Base-by-base conservation (phyloP, 2,329 filamentous ascomycete genomes). In the Teratosphaeria zuluensis region DNA sequence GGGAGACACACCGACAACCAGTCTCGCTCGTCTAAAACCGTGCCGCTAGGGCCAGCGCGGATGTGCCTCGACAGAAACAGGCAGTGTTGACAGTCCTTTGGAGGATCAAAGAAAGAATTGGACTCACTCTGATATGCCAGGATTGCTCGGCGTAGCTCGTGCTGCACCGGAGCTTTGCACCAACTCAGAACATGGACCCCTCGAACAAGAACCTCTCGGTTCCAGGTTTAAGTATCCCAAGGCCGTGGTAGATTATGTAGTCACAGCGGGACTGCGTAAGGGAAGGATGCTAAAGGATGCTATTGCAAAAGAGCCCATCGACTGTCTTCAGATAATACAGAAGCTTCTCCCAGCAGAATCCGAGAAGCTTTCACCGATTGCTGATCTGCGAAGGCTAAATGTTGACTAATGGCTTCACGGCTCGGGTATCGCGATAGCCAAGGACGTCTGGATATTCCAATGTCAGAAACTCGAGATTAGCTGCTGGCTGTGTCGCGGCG, bases 311-410 rank as follows among this genome's bases (percentile, higher is more conserved):
- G n/a, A 35, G 30, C 53, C 33, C 46, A 42, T n/a, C 33, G 51
- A 35, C 14, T 14, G 14, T 38, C 24, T 31, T 32, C 9, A 28
- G 33, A 28, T 42, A 16, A 21, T 8, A 28, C 46, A 42, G 54
- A 30, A 33, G 16, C 24, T 19, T 24, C 12, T 9, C 14, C 16
- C 21, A 35, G 35, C 28, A 35, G 28, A 8, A 38, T 53, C 51
- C 51, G 14, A 35, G 48, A 48, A 30, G 30, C 51, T 55, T 58
- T 32, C 55, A 58, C 58, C 35, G 58, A 60, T 58, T 54, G 56
- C 38, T 56, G 59, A 61, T 62, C 59, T 56, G 54, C 59, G 53
- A 16, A 30, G 55, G 21, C 28, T 52, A 46, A 52, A 12, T n/a
- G 51, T 16, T 30, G 32, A 32, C 56, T 33, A 58, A 54, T 48